These are phyloP conservation scores for Actinomortierella wolfii DNA, from an alignment of 371 early-diverging fungal genomes.

Conservation along the genomic window DNA sequence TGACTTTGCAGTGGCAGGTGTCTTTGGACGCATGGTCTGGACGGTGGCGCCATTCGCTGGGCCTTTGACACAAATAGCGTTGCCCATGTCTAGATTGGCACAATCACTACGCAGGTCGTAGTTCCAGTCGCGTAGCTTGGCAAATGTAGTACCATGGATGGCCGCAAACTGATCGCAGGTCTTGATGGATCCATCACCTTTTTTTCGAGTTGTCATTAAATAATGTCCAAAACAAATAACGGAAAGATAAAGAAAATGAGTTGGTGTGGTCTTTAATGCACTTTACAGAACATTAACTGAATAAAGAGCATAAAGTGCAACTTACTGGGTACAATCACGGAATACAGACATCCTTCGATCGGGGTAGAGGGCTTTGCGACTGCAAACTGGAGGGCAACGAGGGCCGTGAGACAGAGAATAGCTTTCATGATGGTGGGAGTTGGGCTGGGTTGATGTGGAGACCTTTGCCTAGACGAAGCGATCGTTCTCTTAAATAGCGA, in stretches of 20 bases:
- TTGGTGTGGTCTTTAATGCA: not conserved
- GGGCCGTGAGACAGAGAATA: not conserved
- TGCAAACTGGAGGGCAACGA: slow-evolving; percentile 7
- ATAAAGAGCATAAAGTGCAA: not conserved
- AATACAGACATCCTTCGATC: slow-evolving; percentile 6
- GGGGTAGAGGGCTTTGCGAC: slow-evolving; percentile 15
- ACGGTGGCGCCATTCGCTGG: not conserved
- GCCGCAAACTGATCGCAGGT: slow-evolving; percentile 8
- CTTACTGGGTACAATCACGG: slow-evolving; percentile 4
- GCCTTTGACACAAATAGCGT: slow-evolving; percentile 12
- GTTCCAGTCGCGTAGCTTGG: slow-evolving; percentile 11
- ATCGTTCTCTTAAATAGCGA: too few relatives aligned
- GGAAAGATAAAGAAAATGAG: not conserved
- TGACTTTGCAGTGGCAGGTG: too few relatives aligned
- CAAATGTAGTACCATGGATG: slow-evolving; percentile 3
- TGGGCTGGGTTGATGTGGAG: too few relatives aligned
- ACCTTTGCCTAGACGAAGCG: too few relatives aligned
- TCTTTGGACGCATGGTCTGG: too few relatives aligned
- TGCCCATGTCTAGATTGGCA: slow-evolving; percentile 9
- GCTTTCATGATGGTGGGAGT: slow-evolving; percentile 9
- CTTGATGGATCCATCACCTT: slow-evolving; percentile 2
- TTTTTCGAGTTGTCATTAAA: too few relatives aligned
- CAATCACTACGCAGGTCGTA: slow-evolving; percentile 14
- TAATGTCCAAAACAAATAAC: too few relatives aligned
- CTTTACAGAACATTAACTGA: not conserved